A percentile compares a stretch with the other conserved stretches of the same genome.
phyloP scores from a whole-genome alignment of 306 rosid genomes.

The Ceratonia siliqua region DNA sequence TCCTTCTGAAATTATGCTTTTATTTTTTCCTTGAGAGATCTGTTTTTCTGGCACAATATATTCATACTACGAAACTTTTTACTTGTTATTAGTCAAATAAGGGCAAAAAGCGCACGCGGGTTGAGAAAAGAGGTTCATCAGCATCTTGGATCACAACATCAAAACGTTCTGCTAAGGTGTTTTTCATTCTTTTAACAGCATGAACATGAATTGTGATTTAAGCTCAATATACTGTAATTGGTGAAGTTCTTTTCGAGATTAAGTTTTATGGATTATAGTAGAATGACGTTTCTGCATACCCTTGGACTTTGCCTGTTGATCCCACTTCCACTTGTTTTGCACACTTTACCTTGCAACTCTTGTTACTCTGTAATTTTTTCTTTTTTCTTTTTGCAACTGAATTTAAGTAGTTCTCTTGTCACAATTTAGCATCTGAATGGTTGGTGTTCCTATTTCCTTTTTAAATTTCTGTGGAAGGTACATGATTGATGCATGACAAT shows the following conservation, averaged over 20 bases:
- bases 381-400: not conserved
- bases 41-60: not conserved
- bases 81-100: slow-evolving; percentile 54
- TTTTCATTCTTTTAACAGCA: slow-evolving; percentile 28
- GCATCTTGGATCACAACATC: slow-evolving; percentile 54
- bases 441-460: not conserved
- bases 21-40: not conserved
- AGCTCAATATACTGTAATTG: not conserved
- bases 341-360: not conserved
- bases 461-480: not conserved
- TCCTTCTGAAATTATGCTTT: not conserved
- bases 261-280: not conserved
- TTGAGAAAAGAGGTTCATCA: slow-evolving; percentile 57
- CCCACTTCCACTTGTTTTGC: slow-evolving; percentile 14
- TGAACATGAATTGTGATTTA: slow-evolving; percentile 19
- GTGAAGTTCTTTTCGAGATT: not conserved
- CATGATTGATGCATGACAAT: not conserved
- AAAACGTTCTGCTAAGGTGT: slow-evolving; percentile 72
- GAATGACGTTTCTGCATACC: not conserved
- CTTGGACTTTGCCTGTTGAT: not conserved
- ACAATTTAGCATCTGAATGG: not conserved
- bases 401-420: slow-evolving; percentile 3
- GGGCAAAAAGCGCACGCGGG: slow-evolving; percentile 77
- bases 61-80: slow-evolving; percentile 28
- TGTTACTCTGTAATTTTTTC: not conserved